These are phyloP conservation scores for Cryptococcus neoformans DNA, from an alignment of 1,284 basidiomycete species.

Conservation along the genomic window DNA sequence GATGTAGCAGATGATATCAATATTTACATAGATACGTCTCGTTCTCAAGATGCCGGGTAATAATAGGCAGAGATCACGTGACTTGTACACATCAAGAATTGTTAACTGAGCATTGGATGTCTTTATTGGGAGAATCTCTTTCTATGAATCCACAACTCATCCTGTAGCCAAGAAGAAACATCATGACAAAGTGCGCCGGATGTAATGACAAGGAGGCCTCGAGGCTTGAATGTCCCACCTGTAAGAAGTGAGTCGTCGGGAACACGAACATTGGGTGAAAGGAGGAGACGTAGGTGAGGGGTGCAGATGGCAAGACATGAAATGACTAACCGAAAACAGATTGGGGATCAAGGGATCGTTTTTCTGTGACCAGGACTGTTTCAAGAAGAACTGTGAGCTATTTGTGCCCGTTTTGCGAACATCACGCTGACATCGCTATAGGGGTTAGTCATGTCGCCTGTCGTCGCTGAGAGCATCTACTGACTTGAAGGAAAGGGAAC, in stretches of 20 bases:
- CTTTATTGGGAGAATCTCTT: too few species aligned
- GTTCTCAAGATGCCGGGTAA: too few species aligned
- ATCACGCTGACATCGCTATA: slow-evolving; percentile 3
- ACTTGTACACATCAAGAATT: too few species aligned
- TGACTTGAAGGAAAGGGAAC: slow-evolving; percentile 15
- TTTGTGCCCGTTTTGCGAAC: not conserved
- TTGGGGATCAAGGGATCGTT: slow-evolving; percentile 49
- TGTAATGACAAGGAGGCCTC: slow-evolving; percentile 46
- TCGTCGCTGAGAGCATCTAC: not conserved
- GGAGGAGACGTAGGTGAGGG: not conserved
- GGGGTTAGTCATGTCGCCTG: slow-evolving; percentile 9
- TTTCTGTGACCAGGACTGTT: slow-evolving; percentile 52
- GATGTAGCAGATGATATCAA: too few species aligned
- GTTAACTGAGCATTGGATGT: too few species aligned
- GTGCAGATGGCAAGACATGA: not conserved
- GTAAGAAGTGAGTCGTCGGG: slow-evolving; percentile 44
- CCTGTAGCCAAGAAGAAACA: not conserved
- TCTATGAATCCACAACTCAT: too few species aligned
- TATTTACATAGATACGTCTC: too few species aligned
- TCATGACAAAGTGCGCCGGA: slow-evolving; percentile 38
- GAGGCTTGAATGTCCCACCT: slow-evolving; percentile 48
- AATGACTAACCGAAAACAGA: slow-evolving; percentile 18
- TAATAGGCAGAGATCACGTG: too few species aligned
- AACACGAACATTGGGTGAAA: not conserved
- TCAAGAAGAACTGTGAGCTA: slow-evolving; percentile 50